phyloP scores from a whole-genome alignment of 257 asterid genomes.

The Plantago major region DNA sequence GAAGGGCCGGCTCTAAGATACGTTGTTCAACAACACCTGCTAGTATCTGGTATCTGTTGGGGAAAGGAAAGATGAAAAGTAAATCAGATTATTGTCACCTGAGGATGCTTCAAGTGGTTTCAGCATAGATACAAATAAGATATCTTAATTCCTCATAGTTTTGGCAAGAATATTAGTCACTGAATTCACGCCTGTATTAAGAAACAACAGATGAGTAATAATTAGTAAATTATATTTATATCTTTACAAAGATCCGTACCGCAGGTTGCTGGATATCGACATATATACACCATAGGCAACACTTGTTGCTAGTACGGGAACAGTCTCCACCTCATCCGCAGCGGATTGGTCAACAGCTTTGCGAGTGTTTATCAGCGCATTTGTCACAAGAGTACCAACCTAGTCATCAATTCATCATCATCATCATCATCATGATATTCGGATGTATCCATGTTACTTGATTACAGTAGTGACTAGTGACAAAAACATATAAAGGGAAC shows the following conservation, averaged over 20 bases:
- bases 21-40: constrained; percentile 91
- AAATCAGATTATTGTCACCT: too few relatives aligned
- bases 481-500: background rate
- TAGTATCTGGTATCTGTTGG: constrained; percentile 76
- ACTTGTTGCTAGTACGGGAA: constrained; percentile 76
- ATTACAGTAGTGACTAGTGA: background rate
- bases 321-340: constrained; percentile 59
- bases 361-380: constrained; percentile 67
- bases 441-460: background rate
- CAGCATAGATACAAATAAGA: too few relatives aligned
- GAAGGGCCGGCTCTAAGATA: constrained; percentile 71
- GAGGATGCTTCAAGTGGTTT: too few relatives aligned
- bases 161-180: background rate
- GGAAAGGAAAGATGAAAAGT: constrained; percentile 4
- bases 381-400: constrained; percentile 84
- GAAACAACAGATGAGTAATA: too few relatives aligned
- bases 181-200: too few relatives aligned
- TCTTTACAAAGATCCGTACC: constrained; percentile 38
- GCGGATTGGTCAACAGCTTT: constrained; percentile 59
- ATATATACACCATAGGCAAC: constrained; percentile 85
- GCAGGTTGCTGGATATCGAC: constrained; percentile 88
- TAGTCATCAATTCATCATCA: constrained; percentile 24
- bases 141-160: background rate
- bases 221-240: too few relatives aligned
- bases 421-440: constrained; percentile 7